Conservation (phyloP, 1,139 yeast species). For the Hyphopichia fennica region DNA sequence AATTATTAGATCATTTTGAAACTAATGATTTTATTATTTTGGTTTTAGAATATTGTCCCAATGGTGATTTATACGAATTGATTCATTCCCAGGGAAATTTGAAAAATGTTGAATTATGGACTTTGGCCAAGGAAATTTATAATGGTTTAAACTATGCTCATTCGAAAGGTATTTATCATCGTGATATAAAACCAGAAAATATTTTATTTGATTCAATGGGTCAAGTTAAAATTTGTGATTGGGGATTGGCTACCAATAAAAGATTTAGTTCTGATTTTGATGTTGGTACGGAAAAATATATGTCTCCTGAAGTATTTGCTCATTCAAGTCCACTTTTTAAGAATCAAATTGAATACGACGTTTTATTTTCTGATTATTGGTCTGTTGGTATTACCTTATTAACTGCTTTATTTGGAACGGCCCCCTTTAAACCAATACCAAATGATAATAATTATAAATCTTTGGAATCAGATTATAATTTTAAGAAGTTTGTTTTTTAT, state of each 20-base stretch:
- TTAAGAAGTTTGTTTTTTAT: conserved; percentile 35
- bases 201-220: conserved; percentile 41
- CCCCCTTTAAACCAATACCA: conserved; percentile 36
- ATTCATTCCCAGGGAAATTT: conserved; percentile 21
- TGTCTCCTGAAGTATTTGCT: conserved; percentile 53
- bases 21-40: conserved; percentile 40
- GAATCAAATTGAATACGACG: conserved; percentile 23
- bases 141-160: conserved; percentile 44
- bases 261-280: conserved; percentile 42
- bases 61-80: conserved; percentile 53
- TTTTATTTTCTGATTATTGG: conserved; percentile 42
- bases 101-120: conserved; percentile 21
- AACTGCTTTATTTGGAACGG: conserved; percentile 50
- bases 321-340: conserved; percentile 10
- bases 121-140: conserved; percentile 39
- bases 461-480: conserved; percentile 33
- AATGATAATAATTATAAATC: conserved; percentile 9
- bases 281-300: conserved; percentile 58
- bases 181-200: conserved; percentile 59
- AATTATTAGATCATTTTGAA: conserved; percentile 43
- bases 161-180: conserved; percentile 45
- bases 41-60: conserved; percentile 50
- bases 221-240: conserved; percentile 52
- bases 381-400: conserved; percentile 44
- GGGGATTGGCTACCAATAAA: conserved; percentile 52